A percentile compares a stretch with the other conserved stretches of the same genome.
These are phyloP conservation scores for Persicaria tinctoria DNA, from an alignment of 148 eudicot species.

Conservation along the genomic window DNA sequence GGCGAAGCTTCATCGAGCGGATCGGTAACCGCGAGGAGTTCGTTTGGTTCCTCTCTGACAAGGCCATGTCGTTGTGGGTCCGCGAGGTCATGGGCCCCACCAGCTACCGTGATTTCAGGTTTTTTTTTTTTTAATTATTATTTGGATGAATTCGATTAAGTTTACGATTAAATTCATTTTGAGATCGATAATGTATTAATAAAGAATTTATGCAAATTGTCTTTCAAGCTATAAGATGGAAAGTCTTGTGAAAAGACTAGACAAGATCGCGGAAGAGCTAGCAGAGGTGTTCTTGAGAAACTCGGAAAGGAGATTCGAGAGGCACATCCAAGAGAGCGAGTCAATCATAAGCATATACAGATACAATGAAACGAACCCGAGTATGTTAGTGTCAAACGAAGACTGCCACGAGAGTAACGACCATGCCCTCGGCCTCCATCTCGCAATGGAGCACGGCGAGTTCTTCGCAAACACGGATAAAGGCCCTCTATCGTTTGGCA, in stretches of 20 bases:
- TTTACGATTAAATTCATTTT: neutral
- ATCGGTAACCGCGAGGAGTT: conserved; percentile 48
- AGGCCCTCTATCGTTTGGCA: conserved; percentile 40
- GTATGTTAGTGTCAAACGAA: conserved; percentile 25
- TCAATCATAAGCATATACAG: conserved; percentile 46
- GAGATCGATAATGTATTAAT: too few species aligned
- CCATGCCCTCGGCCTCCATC: conserved; percentile 49
- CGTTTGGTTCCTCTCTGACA: conserved; percentile 47
- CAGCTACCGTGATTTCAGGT: conserved; percentile 55
- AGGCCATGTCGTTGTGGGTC: conserved; percentile 39
- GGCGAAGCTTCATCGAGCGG: conserved; percentile 42
- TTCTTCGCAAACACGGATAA: conserved; percentile 37
- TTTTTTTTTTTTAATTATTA: neutral
- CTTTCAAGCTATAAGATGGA: conserved; percentile 53
- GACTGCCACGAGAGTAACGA: conserved; percentile 29
- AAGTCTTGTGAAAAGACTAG: conserved; percentile 42
- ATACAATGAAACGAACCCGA: conserved; percentile 36
- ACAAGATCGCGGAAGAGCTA: conserved; percentile 44
- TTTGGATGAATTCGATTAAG: neutral
- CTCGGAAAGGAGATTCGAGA: conserved; percentile 22
- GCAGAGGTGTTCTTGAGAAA: conserved; percentile 32
- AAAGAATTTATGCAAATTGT: neutral
- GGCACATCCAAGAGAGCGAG: conserved; percentile 36
- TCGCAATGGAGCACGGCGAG: conserved; percentile 44
- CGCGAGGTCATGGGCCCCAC: conserved; percentile 39